These are phyloP conservation scores for Crithidia fasciculata DNA, from an alignment of 208 protist species.

Conservation along the genomic window DNA sequence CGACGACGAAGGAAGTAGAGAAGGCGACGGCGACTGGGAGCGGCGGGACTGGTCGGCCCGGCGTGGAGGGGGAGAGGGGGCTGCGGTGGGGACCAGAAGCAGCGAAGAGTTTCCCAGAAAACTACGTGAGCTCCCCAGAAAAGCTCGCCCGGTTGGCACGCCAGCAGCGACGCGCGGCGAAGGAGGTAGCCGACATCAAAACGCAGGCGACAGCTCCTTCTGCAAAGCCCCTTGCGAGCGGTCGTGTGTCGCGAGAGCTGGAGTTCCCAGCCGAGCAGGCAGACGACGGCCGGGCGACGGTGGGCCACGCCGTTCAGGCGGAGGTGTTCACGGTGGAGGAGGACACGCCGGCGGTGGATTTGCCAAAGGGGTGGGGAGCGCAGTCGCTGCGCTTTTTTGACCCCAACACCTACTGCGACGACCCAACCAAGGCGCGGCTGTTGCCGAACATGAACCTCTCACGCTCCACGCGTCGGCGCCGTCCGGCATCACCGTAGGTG, in stretches of 20 bases:
- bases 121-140: slow-evolving; percentile 73
- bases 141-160: slow-evolving; percentile 46
- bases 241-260: slow-evolving; percentile 13
- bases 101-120: slow-evolving; percentile 67
- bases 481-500: slow-evolving; percentile 5
- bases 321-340: slow-evolving; percentile 36
- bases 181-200: background rate
- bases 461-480: slow-evolving; percentile 24
- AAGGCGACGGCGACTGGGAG: background rate
- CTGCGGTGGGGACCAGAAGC: slow-evolving; percentile 76
- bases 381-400: slow-evolving; percentile 78
- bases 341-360: slow-evolving; percentile 18
- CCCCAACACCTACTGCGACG: slow-evolving; percentile 80
- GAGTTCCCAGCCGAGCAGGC: slow-evolving; percentile 3
- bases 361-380: slow-evolving; percentile 76
- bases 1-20: background rate
- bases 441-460: slow-evolving; percentile 27
- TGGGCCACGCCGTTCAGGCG: slow-evolving; percentile 41
- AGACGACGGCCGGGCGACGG: slow-evolving; percentile 32
- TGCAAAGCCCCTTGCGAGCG: slow-evolving; percentile 3
- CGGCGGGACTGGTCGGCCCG: background rate
- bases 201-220: slow-evolving; percentile 22
- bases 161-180: slow-evolving; percentile 7
- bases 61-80: background rate
- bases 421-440: slow-evolving; percentile 67